Evolutionary conservation across 495 filamentous ascomycete species (phyloP).

Genomic region (Neurospora sp.): DNA sequence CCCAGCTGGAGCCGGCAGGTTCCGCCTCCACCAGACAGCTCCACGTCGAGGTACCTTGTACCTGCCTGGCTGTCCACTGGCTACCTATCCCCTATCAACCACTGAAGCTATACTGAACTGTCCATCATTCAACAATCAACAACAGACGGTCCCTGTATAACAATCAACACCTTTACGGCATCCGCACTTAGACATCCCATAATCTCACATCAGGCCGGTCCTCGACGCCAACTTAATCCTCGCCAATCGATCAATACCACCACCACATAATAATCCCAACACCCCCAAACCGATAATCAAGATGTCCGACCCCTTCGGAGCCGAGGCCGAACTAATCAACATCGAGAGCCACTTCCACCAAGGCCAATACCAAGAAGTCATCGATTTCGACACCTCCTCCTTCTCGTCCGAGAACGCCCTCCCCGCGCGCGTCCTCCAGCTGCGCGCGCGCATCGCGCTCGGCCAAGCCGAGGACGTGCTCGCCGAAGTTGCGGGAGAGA

Average conservation of each 20-base stretch:
- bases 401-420: constrained; percentile 68
- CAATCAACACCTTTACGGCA: not conserved
- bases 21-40: not conserved
- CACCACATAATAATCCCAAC: not conserved
- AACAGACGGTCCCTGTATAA: not conserved
- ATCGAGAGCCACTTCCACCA: constrained; percentile 93
- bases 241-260: not conserved
- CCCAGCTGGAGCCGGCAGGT: not conserved
- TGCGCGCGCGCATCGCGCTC: constrained; percentile 72
- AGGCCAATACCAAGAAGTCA: constrained; percentile 72
- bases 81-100: not conserved
- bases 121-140: not conserved
- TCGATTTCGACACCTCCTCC: constrained; percentile 67
- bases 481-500: no score
- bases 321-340: constrained; percentile 92
- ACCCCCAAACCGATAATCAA: constrained; percentile 11
- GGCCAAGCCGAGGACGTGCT: constrained; percentile 36
- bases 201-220: not conserved
- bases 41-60: not conserved
- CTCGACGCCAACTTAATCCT: not conserved
- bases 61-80: not conserved
- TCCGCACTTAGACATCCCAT: not conserved
- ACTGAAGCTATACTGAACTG: not conserved
- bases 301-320: constrained; percentile 84
- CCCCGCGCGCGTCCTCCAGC: constrained; percentile 66